phyloP scores from a whole-genome alignment of 371 early-diverging fungal species.

The Mortierella sp. region DNA sequence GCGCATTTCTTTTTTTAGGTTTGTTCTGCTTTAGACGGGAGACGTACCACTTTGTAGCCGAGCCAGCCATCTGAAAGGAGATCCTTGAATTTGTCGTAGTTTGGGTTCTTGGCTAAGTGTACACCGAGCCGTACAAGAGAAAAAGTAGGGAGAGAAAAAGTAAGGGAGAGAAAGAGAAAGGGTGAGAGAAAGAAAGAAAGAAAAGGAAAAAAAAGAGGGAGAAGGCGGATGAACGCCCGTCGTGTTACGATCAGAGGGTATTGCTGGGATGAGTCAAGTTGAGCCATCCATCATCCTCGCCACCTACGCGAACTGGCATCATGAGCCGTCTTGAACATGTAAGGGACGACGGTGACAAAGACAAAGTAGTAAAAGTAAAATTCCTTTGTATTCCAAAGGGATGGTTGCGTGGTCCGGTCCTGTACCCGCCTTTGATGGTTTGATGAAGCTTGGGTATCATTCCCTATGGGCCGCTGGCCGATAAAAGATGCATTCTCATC shows the following conservation, averaged over 20 bases:
- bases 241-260: background rate
- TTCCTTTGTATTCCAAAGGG: constrained; percentile 65
- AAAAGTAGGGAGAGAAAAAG: background rate
- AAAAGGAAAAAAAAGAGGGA: background rate
- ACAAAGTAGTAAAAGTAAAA: constrained; percentile 80
- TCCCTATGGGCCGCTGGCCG: constrained; percentile 17
- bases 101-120: constrained; percentile 57
- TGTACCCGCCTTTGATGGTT: constrained; percentile 11
- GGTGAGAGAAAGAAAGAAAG: background rate
- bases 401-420: constrained; percentile 52
- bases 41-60: constrained; percentile 51
- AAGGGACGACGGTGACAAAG: constrained; percentile 64
- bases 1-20: constrained; percentile 56
- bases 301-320: constrained; percentile 67
- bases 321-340: constrained; percentile 74
- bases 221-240: background rate
- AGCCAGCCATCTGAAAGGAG: constrained; percentile 60
- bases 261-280: background rate
- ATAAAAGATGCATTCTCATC: constrained; percentile 17
- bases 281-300: background rate
- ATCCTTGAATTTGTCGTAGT: constrained; percentile 64
- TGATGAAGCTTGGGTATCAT: background rate
- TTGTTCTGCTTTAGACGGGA: constrained; percentile 29
- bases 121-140: background rate
- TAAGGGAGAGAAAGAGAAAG: background rate